Conservation (phyloP, 768 basidiomycete species). For the Collybiopsis confluens region DNA sequence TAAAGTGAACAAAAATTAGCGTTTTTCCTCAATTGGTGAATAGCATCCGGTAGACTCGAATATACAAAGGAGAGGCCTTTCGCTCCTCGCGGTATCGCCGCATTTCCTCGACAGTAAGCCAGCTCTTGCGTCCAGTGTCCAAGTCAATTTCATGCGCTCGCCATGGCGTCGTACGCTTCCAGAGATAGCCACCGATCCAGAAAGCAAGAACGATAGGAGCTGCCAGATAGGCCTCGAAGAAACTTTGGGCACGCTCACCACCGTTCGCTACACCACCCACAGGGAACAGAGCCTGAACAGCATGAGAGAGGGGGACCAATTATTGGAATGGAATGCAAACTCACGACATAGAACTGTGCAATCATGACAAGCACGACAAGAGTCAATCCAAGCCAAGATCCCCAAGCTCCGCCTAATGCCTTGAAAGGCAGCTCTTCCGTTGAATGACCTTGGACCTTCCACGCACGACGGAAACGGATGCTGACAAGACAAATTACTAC, state of each 20-base stretch:
- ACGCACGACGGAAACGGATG: constrained; percentile 42
- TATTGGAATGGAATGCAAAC: constrained; percentile 6
- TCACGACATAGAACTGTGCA: constrained; percentile 42
- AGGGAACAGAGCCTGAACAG: constrained; percentile 33
- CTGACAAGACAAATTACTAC: constrained; percentile 13
- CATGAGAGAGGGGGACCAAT: neutral
- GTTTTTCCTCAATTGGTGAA: constrained; percentile 1
- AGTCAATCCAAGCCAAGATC: constrained; percentile 42
- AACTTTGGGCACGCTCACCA: constrained; percentile 24
- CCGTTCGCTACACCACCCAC: constrained; percentile 29
- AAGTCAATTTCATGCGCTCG: constrained; percentile 36
- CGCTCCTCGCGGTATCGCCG: constrained; percentile 7
- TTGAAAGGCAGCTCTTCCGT: constrained; percentile 41
- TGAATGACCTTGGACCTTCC: constrained; percentile 40
- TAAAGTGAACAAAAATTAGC: too few relatives aligned
- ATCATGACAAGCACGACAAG: constrained; percentile 37
- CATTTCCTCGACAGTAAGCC: constrained; percentile 12
- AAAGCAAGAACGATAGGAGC: constrained; percentile 36
- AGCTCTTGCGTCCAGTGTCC: constrained; percentile 19
- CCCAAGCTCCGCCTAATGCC: constrained; percentile 39
- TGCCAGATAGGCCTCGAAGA: constrained; percentile 34
- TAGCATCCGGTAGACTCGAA: constrained; percentile 6
- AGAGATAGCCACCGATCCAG: constrained; percentile 31
- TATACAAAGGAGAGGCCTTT: constrained; percentile 3
- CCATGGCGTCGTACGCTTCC: constrained; percentile 37